Evolutionary conservation across 2,329 filamentous ascomycete species (phyloP), one percentile per base, ranked within the genome.

Genomic region (Didymella arachidicola): DNA sequence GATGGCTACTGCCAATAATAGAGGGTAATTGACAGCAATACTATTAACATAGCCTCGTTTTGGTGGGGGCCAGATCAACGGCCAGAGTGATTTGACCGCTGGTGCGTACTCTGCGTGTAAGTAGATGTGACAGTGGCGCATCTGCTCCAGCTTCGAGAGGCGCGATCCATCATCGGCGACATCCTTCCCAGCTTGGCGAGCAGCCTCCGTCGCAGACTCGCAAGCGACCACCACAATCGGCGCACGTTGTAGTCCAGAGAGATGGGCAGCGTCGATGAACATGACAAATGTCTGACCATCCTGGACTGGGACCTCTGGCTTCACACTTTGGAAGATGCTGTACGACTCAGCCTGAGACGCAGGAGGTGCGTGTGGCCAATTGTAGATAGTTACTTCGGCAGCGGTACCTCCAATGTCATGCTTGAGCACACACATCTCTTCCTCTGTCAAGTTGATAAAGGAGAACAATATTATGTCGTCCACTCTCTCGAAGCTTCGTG

Each of bases 401-500:
- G 48, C n/a, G n/a, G 55, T 43, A 14, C 46, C 48, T 34, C 55
- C 48, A 25, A 53, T 58, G 4, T 48, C 55, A 12, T 47, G 42
- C 27, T 42, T 53, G 3, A 58, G 32, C 1, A 7, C 34, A 8
- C 6, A 26, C 3, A 58, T 49, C 30, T 53, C 55, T 22, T 53
- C 12, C 19, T 58, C 48, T 14, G 49, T 58, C 10, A 58, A 49
- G 30, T 44, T 52, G 30, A 53, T 58, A 25, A 58, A 42, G 10
- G 49, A 58, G 25, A 58, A 53, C 42, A 58, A 36, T 2, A 30
- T 19, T 14, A 58, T 48, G 1, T 42, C 32, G 70, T 0, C 80
- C 79, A 38, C 75, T 70, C 79, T 39, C 75, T 70, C n/a, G 73
- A 70, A 1, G 77, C 78, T 53, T 76, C 78, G 34, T 81, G 77